These are phyloP conservation scores for Williopsis jadinii DNA, from an alignment of 1,139 yeast species.

Conservation along the genomic window DNA sequence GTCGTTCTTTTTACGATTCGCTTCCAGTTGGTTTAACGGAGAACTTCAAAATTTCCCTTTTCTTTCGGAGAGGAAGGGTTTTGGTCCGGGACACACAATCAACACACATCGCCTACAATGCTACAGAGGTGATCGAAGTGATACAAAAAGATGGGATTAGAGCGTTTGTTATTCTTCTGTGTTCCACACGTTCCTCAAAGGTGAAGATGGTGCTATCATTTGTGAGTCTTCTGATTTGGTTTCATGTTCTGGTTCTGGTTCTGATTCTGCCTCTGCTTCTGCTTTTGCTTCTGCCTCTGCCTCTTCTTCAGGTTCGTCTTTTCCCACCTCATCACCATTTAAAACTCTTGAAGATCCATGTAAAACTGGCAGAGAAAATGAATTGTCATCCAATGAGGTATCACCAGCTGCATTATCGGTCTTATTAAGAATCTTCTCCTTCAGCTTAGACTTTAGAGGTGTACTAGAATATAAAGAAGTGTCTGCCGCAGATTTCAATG, in stretches of 20 bases:
- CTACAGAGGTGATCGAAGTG: no score
- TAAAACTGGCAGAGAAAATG: slow-evolving; percentile 24
- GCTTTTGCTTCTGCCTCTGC: slow-evolving; percentile 1
- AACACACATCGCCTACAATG: no score
- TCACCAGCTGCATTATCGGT: slow-evolving; percentile 1
- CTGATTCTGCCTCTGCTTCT: not conserved
- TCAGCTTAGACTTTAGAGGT: slow-evolving; percentile 6
- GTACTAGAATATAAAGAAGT: slow-evolving; percentile 10
- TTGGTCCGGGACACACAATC: no score
- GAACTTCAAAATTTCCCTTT: no score
- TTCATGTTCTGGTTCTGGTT: not conserved
- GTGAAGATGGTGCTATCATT: no score
- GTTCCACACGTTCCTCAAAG: no score
- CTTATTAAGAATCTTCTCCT: slow-evolving; percentile 1
- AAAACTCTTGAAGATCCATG: slow-evolving; percentile 18
- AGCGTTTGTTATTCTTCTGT: no score
- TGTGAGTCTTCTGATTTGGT: not conserved
- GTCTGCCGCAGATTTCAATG: slow-evolving; percentile 4
- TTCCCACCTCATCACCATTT: not conserved
- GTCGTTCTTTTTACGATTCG: not conserved
- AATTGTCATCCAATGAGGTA: slow-evolving; percentile 21
- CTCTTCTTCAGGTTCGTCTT: not conserved
- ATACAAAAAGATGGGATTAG: no score
- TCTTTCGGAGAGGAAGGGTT: no score
- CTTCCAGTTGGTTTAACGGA: not conserved